These are phyloP conservation scores for Cadophora gregata DNA, from an alignment of 2,329 filamentous ascomycete genomes.

Conservation along the genomic window DNA sequence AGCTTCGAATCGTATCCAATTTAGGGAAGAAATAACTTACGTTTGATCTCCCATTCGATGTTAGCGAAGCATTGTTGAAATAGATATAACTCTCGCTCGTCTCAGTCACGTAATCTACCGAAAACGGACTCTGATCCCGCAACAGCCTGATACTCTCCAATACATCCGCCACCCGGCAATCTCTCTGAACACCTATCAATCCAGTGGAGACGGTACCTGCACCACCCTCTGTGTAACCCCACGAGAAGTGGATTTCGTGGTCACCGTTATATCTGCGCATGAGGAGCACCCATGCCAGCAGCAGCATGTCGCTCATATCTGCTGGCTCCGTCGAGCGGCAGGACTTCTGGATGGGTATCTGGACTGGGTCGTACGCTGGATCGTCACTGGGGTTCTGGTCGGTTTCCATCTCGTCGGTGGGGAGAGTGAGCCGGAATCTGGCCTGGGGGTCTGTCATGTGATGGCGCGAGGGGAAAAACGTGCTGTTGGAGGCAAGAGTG, in stretches of 20 bases:
- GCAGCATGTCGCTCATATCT: constrained; percentile 22
- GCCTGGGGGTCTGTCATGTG: constrained; percentile 17
- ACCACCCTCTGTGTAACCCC: constrained; percentile 10
- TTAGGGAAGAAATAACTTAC: neutral
- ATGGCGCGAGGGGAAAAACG: constrained; percentile 2
- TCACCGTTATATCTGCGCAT: constrained; percentile 9
- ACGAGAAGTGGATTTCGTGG: constrained; percentile 14
- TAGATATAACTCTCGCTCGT: constrained; percentile 19
- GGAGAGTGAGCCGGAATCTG: constrained; percentile 10
- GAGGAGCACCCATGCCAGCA: constrained; percentile 19
- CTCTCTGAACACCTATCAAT: constrained; percentile 14
- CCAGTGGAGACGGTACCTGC: constrained; percentile 12
- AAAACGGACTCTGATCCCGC: constrained; percentile 14
- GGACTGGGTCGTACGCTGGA: constrained; percentile 11
- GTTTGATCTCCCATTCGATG: neutral
- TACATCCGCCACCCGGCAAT: constrained; percentile 14
- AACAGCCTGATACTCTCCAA: constrained; percentile 16
- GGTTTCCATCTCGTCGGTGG: constrained; percentile 17
- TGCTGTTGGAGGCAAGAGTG: constrained; percentile 11
- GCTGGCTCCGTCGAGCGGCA: constrained; percentile 10
- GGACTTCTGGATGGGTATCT: constrained; percentile 10
- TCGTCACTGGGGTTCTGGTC: constrained; percentile 12
- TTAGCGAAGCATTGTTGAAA: constrained; percentile 17
- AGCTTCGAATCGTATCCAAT: neutral
- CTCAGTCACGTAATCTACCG: constrained; percentile 14